Evolutionary conservation across 345 rosid genomes (phyloP), one percentile per base, ranked within the genome.

Genomic region (Dimocarpus longan): DNA sequence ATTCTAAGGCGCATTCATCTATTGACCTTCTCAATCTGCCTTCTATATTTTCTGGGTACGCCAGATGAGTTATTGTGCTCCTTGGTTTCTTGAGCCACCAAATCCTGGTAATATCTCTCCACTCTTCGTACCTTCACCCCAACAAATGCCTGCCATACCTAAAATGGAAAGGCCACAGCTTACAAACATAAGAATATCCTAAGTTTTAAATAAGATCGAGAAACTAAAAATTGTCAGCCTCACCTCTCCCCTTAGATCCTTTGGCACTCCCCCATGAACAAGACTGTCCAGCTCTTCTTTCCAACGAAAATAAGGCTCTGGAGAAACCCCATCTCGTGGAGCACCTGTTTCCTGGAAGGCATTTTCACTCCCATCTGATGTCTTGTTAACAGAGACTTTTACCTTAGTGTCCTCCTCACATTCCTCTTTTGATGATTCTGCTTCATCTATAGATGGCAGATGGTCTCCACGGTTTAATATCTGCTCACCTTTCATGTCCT

Each of bases 81-180:
- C 46, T 76, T 78, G 85, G 75, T 78, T 74, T 89, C 95, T 82
- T 86, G 87, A 65, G 87, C 92, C 79, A 96, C 84, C 87, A 94
- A 83, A 79, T 88, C 89, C 80, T 92, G 89, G 62, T 96, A 96
- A 84, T 96, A 96, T 69, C 86, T 90, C 79, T 89, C 92, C 28
- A 90, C 86, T 65, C 98, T 82, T 22, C 99, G 91, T 70, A 89
- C 89, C 78, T 92, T 92, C 65, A 91, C 94, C 78, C 99, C 99
- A 74, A 90, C 97, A 87, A 94, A 94, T 72, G 99, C 94, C 88
- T 96, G 99, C 99, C 99, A 95, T 54, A 93, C 89, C 99, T 95
- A 82, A 70, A 64, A 75, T 68, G 84, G 72, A 70, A 84, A 83
- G 59, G 78, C 48, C 52, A 81, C 39, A 60, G 75, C 52, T 40